Percentiles rank a stretch among this genome's conserved stretches.
phyloP scores from a whole-genome alignment of 805 yeast genomes.

The Metschnikowia noctiluminum region DNA sequence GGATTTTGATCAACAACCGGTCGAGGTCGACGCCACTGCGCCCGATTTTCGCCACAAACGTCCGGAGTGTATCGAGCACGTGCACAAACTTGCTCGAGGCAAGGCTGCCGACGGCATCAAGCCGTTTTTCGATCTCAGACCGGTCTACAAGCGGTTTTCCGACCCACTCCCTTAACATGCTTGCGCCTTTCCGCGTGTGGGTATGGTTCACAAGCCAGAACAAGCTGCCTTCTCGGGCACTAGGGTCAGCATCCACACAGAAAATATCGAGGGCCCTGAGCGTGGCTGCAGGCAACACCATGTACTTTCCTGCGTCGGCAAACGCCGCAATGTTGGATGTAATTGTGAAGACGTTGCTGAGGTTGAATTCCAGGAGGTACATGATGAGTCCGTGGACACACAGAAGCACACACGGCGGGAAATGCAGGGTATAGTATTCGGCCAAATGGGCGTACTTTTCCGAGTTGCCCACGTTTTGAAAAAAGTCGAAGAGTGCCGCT shows the following conservation, averaged over 20 bases:
- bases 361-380: constrained; percentile 61
- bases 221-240: constrained; percentile 60
- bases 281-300: constrained; percentile 62
- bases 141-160: constrained; percentile 62
- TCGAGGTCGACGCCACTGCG: constrained; percentile 53
- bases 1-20: constrained; percentile 52
- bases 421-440: constrained; percentile 26
- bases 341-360: constrained; percentile 55
- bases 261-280: constrained; percentile 74
- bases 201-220: constrained; percentile 82
- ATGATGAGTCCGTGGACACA: constrained; percentile 46
- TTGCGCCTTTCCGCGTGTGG: constrained; percentile 68
- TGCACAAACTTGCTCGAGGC: constrained; percentile 26
- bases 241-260: constrained; percentile 53
- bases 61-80: constrained; percentile 31
- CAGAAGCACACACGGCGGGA: constrained; percentile 21
- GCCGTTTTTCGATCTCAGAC: constrained; percentile 55
- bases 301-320: constrained; percentile 43
- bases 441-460: constrained; percentile 17
- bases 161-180: constrained; percentile 71
- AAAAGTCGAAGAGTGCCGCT: constrained; percentile 23
- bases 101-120: constrained; percentile 48
- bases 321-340: constrained; percentile 52
- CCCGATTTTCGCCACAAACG: constrained; percentile 24
- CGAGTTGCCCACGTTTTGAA: constrained; percentile 21